Conservation (phyloP, 257 asterid species). For the Plantago elongata region DNA sequence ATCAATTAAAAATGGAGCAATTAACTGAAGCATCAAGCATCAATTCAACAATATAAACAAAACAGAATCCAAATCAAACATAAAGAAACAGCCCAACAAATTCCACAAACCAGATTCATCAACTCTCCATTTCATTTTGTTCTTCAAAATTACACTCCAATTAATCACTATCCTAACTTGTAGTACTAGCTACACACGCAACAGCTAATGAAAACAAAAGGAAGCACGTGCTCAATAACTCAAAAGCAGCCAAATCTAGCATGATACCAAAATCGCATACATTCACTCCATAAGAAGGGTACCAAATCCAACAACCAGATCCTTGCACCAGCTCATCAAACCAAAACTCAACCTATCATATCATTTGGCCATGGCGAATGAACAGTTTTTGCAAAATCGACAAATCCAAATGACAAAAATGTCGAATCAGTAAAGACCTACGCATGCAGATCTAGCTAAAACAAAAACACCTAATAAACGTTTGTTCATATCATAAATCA, state of each 20-base stretch:
- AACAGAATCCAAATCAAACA: too few species aligned
- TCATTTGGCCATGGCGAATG: neutral
- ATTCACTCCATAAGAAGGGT: neutral
- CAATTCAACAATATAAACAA: too few species aligned
- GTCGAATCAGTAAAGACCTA: constrained; percentile 1
- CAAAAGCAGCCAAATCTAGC: neutral
- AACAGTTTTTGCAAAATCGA: neutral
- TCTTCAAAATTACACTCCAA: too few species aligned
- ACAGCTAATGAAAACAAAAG: too few species aligned
- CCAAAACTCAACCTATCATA: neutral
- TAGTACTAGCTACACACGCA: too few species aligned
- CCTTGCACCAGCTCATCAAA: neutral
- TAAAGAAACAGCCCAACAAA: too few species aligned
- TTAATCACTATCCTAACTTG: too few species aligned
- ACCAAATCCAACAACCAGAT: neutral
- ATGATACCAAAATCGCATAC: too few species aligned
- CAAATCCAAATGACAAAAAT: neutral
- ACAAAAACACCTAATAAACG: neutral
- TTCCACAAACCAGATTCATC: too few species aligned
- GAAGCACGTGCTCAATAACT: too few species aligned
- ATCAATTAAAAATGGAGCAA: neutral
- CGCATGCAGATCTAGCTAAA: constrained; percentile 19
- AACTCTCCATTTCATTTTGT: too few species aligned
- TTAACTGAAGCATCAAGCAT: too few species aligned
- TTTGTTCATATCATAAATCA: neutral